phyloP scores from a whole-genome alignment of 2,329 filamentous ascomycete species.

The Fusarium nanum region DNA sequence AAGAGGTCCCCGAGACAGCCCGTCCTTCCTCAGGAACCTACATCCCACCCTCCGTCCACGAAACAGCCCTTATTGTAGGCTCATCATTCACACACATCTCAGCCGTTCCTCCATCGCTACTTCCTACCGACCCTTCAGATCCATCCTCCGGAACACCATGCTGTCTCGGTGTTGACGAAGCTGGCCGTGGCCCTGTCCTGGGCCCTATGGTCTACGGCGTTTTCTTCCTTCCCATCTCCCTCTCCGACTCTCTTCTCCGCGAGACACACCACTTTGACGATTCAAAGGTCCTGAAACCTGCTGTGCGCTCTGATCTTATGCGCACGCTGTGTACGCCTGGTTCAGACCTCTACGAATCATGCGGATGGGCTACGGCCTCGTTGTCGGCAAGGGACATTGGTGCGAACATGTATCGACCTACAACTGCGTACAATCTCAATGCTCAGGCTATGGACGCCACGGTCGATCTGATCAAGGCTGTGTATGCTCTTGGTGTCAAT shows the following conservation, averaged over 20 bases:
- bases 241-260: constrained; percentile 79
- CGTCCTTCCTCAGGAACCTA: constrained; percentile 54
- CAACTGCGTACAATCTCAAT: constrained; percentile 85
- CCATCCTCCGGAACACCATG: constrained; percentile 60
- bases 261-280: constrained; percentile 90
- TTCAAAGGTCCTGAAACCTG: constrained; percentile 88
- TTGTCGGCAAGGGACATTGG: constrained; percentile 88
- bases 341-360: constrained; percentile 62
- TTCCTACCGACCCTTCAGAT: constrained; percentile 54
- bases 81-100: constrained; percentile 79
- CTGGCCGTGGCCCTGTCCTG: constrained; percentile 92
- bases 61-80: constrained; percentile 67
- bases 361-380: constrained; percentile 85
- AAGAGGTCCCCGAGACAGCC: constrained; percentile 44
- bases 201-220: constrained; percentile 80
- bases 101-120: constrained; percentile 71
- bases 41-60: constrained; percentile 76
- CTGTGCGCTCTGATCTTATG: constrained; percentile 80
- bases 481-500: constrained; percentile 82
- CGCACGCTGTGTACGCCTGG: constrained; percentile 74
- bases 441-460: constrained; percentile 96
- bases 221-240: constrained; percentile 79
- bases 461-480: constrained; percentile 80
- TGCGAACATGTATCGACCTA: constrained; percentile 78
- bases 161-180: constrained; percentile 91